These are phyloP conservation scores for Hirschfeldia incana DNA, from an alignment of 345 rosid genomes.

Conservation along the genomic window DNA sequence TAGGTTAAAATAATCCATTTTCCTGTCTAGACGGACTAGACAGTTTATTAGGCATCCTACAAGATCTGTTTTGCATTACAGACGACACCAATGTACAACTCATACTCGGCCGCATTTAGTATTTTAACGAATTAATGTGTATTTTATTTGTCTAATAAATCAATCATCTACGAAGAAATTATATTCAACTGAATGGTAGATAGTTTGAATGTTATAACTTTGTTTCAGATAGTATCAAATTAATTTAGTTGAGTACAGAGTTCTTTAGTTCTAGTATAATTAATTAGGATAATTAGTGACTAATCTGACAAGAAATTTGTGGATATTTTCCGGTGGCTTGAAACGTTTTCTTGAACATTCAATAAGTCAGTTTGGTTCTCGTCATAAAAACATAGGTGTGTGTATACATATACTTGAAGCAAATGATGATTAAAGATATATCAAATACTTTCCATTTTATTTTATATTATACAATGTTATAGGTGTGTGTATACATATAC, in stretches of 20 bases:
- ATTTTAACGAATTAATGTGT: neutral
- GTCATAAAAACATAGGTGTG: neutral
- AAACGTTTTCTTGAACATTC: neutral
- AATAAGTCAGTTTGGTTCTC: neutral
- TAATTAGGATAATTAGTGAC: neutral
- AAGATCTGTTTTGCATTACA: neutral
- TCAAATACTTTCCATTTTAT: neutral
- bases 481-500: no score
- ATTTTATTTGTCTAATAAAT: neutral
- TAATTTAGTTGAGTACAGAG: neutral
- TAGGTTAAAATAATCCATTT: no score
- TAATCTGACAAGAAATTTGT: neutral
- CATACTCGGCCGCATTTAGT: neutral
- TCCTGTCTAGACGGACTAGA: no score
- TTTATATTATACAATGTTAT: neutral
- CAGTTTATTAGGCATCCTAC: no score
- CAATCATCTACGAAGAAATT: neutral
- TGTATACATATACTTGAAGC: neutral
- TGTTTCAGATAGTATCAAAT: neutral
- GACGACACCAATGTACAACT: neutral
- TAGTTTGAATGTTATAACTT: neutral
- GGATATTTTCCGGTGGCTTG: neutral
- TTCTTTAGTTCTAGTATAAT: neutral
- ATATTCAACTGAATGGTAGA: neutral
- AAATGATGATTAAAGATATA: neutral